phyloP scores from a whole-genome alignment of 495 filamentous ascomycete genomes.

The Aspergillus avenaceus region DNA sequence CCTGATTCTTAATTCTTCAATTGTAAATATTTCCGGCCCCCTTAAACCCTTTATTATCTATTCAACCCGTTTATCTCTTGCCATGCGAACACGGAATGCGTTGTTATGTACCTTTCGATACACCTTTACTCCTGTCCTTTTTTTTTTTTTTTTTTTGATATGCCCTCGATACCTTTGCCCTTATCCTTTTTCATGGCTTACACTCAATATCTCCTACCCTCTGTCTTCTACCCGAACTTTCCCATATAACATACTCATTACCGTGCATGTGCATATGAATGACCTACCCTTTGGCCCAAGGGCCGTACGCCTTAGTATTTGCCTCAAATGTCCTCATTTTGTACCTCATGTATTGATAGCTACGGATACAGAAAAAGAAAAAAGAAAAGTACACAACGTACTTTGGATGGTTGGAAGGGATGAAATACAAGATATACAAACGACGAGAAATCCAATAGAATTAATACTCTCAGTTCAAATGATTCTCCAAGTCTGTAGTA shows the following conservation, averaged over 20 bases:
- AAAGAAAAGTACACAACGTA: conserved; percentile 23
- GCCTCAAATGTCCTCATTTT: conserved; percentile 20
- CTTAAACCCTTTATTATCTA: conserved; percentile 1
- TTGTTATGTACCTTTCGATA: conserved; percentile 12
- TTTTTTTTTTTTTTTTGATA: not conserved
- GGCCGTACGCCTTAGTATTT: too few relatives aligned
- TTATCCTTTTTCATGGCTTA: not conserved
- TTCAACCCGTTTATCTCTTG: not conserved
- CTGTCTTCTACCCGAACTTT: not conserved
- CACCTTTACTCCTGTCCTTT: conserved; percentile 2
- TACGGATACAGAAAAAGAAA: conserved; percentile 26
- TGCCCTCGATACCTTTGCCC: not conserved
- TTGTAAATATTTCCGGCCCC: conserved; percentile 37
- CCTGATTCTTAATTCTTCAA: conserved; percentile 16
- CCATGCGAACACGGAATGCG: conserved; percentile 13
- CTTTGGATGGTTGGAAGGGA: conserved; percentile 22
- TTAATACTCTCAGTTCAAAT: too few relatives aligned
- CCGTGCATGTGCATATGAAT: not conserved
- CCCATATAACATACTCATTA: not conserved
- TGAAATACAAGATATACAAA: conserved; percentile 16
- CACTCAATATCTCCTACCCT: conserved; percentile 4
- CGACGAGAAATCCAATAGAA: not conserved
- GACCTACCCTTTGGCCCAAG: not conserved
- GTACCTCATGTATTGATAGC: conserved; percentile 39
- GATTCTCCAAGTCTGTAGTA: too few relatives aligned